Conservation (phyloP, 495 filamentous ascomycete genomes). For the Trichocladium uniseriatum region DNA sequence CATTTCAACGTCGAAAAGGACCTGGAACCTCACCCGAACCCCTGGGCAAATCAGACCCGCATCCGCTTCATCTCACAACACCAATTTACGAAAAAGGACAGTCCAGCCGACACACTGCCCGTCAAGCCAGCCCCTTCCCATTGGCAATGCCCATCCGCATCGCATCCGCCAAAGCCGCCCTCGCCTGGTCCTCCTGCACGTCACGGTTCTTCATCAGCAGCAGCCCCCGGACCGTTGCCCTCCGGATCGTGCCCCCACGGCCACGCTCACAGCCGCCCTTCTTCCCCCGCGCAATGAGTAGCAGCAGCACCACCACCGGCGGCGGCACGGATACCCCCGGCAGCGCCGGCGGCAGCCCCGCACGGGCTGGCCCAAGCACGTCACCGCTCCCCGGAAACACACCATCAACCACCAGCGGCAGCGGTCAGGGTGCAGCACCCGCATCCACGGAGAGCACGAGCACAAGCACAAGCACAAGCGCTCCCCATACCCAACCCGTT, state of each 20-base stretch:
- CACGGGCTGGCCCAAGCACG: conserved; percentile 21
- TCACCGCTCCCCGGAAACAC: conserved; percentile 20
- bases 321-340: neutral
- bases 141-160: conserved; percentile 8
- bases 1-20: too few species aligned
- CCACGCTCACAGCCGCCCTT: neutral
- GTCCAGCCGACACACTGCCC: too few species aligned
- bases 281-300: neutral
- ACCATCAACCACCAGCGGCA: conserved; percentile 9
- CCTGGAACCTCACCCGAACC: too few species aligned
- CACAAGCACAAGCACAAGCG: neutral
- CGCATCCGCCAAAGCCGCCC: neutral
- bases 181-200: neutral
- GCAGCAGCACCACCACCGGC: conserved; percentile 1
- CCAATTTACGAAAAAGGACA: too few species aligned
- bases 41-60: too few species aligned
- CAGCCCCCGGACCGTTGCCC: neutral
- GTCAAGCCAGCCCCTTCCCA: neutral
- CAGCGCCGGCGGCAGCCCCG: conserved; percentile 3
- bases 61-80: too few species aligned
- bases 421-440: neutral
- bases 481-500: neutral
- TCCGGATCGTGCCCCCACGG: neutral
- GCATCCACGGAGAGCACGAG: neutral
- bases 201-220: neutral